A percentile compares a stretch with the other conserved stretches of the same genome.
These are phyloP conservation scores for Aspergillus sp. DNA, from an alignment of 2,329 filamentous ascomycete species.

Conservation along the genomic window DNA sequence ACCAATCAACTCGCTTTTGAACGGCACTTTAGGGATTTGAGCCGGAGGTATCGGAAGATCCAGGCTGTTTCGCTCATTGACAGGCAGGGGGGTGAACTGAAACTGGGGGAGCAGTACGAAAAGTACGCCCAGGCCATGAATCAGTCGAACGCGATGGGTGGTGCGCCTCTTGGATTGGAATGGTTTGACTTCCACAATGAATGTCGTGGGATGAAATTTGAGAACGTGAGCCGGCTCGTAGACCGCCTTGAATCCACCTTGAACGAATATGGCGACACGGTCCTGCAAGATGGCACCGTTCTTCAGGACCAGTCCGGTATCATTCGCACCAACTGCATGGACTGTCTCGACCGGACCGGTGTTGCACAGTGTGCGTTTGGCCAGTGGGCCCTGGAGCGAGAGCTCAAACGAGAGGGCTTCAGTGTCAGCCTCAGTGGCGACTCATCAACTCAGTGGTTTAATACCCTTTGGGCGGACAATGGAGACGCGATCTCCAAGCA, in stretches of 20 bases:
- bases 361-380: slow-evolving; percentile 92
- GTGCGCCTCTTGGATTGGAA: slow-evolving; percentile 65
- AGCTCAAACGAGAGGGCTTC: slow-evolving; percentile 73
- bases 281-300: slow-evolving; percentile 47
- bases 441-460: slow-evolving; percentile 87
- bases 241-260: slow-evolving; percentile 66
- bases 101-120: slow-evolving; percentile 76
- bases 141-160: slow-evolving; percentile 54
- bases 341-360: slow-evolving; percentile 93
- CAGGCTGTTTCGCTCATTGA: slow-evolving; percentile 85
- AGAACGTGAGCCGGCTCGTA: slow-evolving; percentile 82
- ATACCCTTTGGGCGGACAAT: slow-evolving; percentile 95
- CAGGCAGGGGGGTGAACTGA: slow-evolving; percentile 76
- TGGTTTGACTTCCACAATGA: slow-evolving; percentile 98
- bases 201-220: slow-evolving; percentile 95
- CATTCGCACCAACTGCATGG: slow-evolving; percentile 97
- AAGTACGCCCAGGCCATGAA: slow-evolving; percentile 66
- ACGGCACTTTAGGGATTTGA: slow-evolving; percentile 72
- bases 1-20: slow-evolving; percentile 76
- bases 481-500: slow-evolving; percentile 94
- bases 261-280: slow-evolving; percentile 68
- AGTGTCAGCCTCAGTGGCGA: slow-evolving; percentile 72
- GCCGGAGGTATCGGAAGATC: slow-evolving; percentile 68
- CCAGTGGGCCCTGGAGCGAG: slow-evolving; percentile 74
- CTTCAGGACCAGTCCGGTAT: slow-evolving; percentile 65